phyloP scores from a whole-genome alignment of 129 eudicot genomes.

The Erigeron canadensis region DNA sequence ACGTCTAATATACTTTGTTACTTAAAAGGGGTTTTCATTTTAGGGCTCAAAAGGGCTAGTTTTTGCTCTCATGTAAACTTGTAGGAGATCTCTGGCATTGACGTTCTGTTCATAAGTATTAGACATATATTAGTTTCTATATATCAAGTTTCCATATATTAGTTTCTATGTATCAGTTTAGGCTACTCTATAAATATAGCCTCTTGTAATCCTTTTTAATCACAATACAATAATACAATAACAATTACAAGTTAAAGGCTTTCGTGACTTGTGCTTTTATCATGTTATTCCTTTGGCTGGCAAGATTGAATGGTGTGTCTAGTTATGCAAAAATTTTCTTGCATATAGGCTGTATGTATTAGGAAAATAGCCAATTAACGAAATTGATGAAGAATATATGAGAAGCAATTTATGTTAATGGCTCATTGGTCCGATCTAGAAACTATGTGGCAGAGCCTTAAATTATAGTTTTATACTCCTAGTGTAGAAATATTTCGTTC shows the following conservation, averaged over 20 bases:
- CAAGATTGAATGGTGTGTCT: background rate
- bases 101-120: background rate
- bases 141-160: too few relatives aligned
- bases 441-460: background rate
- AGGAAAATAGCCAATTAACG: background rate
- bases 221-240: too few relatives aligned
- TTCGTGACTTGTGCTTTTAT: too few relatives aligned
- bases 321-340: background rate
- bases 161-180: too few relatives aligned
- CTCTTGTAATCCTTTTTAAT: too few relatives aligned
- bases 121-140: too few relatives aligned
- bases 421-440: background rate
- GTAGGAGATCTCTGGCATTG: background rate
- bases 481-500: background rate
- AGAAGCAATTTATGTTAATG: background rate
- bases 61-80: too few relatives aligned
- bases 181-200: too few relatives aligned
- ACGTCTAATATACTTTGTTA: too few relatives aligned
- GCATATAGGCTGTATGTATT: background rate
- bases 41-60: too few relatives aligned
- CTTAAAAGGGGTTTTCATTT: too few relatives aligned
- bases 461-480: background rate
- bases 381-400: background rate
- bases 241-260: too few relatives aligned
- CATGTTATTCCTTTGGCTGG: background rate